Evolutionary conservation across 2,329 filamentous ascomycete species (phyloP).

Genomic region (Trichoderma sp.): DNA sequence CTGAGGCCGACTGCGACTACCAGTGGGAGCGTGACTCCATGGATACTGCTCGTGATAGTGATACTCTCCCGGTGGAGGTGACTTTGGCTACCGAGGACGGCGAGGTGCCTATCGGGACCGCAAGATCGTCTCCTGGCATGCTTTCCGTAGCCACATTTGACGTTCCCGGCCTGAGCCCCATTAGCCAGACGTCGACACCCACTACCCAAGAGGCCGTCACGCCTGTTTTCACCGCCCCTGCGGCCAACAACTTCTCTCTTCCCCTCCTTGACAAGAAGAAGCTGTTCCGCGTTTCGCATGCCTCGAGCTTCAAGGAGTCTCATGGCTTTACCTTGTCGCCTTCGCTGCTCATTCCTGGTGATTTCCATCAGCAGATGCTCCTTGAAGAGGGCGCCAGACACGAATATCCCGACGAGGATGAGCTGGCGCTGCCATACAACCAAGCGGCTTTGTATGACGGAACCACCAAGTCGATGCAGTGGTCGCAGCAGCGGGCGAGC

Average conservation of each 20-base stretch:
- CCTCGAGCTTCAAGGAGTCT: slow-evolving; percentile 56
- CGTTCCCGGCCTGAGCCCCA: slow-evolving; percentile 48
- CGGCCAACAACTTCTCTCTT: slow-evolving; percentile 51
- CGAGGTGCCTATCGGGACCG: slow-evolving; percentile 13
- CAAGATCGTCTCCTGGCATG: slow-evolving; percentile 29
- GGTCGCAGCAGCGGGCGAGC: slow-evolving; percentile 47
- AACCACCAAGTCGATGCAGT: slow-evolving; percentile 14
- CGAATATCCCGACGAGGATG: slow-evolving; percentile 35
- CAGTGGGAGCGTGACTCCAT: slow-evolving; percentile 60
- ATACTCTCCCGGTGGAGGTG: slow-evolving; percentile 25
- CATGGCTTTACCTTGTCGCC: slow-evolving; percentile 60
- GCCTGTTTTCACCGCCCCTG: slow-evolving; percentile 36
- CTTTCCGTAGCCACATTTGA: slow-evolving; percentile 35
- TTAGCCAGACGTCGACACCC: slow-evolving; percentile 43
- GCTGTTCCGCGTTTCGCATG: slow-evolving; percentile 39
- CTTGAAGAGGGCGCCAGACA: slow-evolving; percentile 29
- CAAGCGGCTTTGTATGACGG: slow-evolving; percentile 24
- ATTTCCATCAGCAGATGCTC: slow-evolving; percentile 56
- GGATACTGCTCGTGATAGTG: slow-evolving; percentile 36
- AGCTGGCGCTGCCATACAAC: slow-evolving; percentile 22
- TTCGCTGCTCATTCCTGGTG: slow-evolving; percentile 58
- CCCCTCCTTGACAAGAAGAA: slow-evolving; percentile 40
- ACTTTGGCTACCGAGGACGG: slow-evolving; percentile 25
- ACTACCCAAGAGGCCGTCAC: slow-evolving; percentile 45
- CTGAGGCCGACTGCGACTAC: slow-evolving; percentile 64